Evolutionary conservation across 495 filamentous ascomycete species (phyloP), one percentile per base, ranked within the genome.

Genomic region (Pseudomonodictys pantanalensis): DNA sequence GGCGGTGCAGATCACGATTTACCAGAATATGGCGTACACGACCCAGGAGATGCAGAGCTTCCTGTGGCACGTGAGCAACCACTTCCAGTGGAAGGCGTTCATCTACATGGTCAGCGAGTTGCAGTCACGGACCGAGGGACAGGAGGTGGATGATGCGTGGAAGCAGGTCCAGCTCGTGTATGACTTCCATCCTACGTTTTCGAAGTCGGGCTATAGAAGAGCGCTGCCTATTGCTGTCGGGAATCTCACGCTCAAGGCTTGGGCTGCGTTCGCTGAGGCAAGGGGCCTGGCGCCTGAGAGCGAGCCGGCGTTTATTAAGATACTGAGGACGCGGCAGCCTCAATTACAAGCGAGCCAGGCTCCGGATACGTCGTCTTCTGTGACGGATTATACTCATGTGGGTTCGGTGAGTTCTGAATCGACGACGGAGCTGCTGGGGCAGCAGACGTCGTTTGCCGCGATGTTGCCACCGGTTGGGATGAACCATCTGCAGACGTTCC

Each of bases 31-130:
- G 49, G 54, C 41, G 4, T 63, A 58, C 38, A 55, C 44, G 5
- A 50, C 20, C 1, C 51, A 58, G 42, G 52, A 46, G 3, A 35
- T 62, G 39, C 54, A 57, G 18, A 49, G 59, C 7, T 67, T 59
- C 24, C 22, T 48, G 6, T 67, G 64, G 64, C 64, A 67, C 32
- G 25, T 67, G 18, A 67, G 60, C 28, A 32, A 52, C n/a, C 50
- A 63, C 38, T 67, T 67, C 46, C 58, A 59, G 17, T 67, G 64
- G 64, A 62, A 67, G 26, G 64, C 54, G 1, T 60, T 63, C 18
- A 67, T 67, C 45, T 63, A 63, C 50, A 17, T 67, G 15, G 25
- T 62, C 2, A 22, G 30, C 11, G 38, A 62, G 22, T 39, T 66
- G 20, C 52, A 54, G 1, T 51, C 51, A n/a, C 45, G 63, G 3